A percentile compares a stretch with the other conserved stretches of the same genome.
phyloP scores from a whole-genome alignment of 148 eudicot genomes.

The Oxyria digyna region DNA sequence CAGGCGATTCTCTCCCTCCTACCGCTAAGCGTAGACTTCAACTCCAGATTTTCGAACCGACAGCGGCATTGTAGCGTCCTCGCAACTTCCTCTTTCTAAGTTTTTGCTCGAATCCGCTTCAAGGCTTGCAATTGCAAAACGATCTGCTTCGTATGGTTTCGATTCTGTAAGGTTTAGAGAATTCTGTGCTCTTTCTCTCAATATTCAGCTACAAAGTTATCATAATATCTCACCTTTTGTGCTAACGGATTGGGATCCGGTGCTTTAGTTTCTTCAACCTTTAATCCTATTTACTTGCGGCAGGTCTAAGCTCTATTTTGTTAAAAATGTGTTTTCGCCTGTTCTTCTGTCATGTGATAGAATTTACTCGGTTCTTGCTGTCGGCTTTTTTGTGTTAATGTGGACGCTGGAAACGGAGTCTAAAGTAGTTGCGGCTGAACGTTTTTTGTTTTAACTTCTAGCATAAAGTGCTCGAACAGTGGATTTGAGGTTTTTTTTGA shows the following conservation, averaged over 20 bases:
- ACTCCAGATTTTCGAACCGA: neutral
- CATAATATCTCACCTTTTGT: neutral
- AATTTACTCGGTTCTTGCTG: neutral
- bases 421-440: neutral
- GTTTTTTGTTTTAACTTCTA: neutral
- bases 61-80: constrained; percentile 4
- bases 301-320: neutral
- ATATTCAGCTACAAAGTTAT: neutral
- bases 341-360: neutral
- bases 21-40: constrained; percentile 4
- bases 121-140: neutral
- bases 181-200: neutral
- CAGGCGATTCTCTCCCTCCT: neutral
- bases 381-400: neutral
- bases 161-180: neutral
- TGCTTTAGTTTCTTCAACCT: neutral
- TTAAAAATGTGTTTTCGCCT: neutral
- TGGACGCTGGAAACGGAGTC: neutral
- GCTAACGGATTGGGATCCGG: neutral
- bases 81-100: neutral
- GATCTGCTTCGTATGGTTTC: neutral
- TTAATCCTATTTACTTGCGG: neutral
- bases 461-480: neutral
- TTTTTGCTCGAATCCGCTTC: neutral
- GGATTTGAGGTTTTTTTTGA: neutral